These are phyloP conservation scores for Phytophthora europaea DNA, from an alignment of 352 stramenopile genomes.

Conservation along the genomic window DNA sequence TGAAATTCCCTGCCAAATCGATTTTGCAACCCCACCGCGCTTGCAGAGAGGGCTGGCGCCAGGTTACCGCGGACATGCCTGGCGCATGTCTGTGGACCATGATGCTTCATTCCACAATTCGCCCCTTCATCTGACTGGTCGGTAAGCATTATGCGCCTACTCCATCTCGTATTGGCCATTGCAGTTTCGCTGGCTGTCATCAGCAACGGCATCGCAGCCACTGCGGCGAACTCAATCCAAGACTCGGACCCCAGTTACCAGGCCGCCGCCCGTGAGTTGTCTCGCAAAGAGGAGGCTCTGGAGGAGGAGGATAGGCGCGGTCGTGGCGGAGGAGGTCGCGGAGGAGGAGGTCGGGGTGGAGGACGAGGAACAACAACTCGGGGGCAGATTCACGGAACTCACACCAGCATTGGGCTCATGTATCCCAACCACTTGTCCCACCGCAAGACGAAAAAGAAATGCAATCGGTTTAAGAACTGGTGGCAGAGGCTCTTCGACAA, in stretches of 20 bases:
- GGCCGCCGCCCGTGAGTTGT: background rate
- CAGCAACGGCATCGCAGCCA: background rate
- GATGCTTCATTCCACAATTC: slow-evolving; percentile 9
- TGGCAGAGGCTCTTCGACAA: slow-evolving; percentile 14
- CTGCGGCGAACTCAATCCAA: background rate
- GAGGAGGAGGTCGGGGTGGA: background rate
- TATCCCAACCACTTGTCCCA: background rate
- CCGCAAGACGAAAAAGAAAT: slow-evolving; percentile 15
- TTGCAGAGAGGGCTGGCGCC: too few relatives aligned
- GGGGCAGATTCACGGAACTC: slow-evolving; percentile 2
- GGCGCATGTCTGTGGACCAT: background rate
- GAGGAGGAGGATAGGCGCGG: slow-evolving; percentile 16
- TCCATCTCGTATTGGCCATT: slow-evolving; percentile 4
- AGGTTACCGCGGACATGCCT: background rate
- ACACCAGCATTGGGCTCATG: slow-evolving; percentile 5
- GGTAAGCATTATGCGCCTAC: slow-evolving; percentile 2
- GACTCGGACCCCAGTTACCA: background rate
- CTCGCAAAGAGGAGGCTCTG: background rate
- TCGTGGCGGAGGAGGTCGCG: background rate
- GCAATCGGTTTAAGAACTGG: slow-evolving; percentile 27
- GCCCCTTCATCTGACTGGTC: background rate
- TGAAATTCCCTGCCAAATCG: too few relatives aligned
- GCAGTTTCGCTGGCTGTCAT: background rate
- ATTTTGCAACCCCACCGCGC: too few relatives aligned
- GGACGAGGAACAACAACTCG: slow-evolving; percentile 2